These are phyloP conservation scores for Spinellus fusiger DNA, from an alignment of 192 early-diverging fungal species.

Conservation along the genomic window DNA sequence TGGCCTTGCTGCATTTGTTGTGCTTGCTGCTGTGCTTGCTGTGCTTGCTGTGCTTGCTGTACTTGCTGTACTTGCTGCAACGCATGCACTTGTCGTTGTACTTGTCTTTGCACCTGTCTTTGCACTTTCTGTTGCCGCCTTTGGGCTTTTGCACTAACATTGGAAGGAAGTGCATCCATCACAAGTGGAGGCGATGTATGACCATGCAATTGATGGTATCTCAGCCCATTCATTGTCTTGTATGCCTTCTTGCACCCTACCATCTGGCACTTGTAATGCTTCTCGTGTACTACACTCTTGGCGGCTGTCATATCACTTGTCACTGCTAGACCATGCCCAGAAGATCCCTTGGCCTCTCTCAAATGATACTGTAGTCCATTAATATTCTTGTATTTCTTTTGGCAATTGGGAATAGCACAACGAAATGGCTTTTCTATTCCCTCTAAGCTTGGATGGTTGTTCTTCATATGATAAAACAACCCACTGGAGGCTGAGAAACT, in stretches of 20 bases:
- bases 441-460: conserved; percentile 23
- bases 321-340: conserved; percentile 15
- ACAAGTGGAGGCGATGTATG: conserved; percentile 4
- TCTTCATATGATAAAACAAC: conserved; percentile 44
- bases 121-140: not conserved
- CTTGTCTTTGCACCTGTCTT: not conserved
- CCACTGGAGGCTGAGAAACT: conserved; percentile 32
- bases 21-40: conserved; percentile 15
- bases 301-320: conserved; percentile 4
- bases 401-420: conserved; percentile 61
- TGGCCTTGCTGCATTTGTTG: not conserved
- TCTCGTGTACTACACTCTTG: conserved; percentile 1
- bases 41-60: not conserved
- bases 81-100: not conserved
- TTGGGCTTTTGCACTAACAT: too few species aligned
- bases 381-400: conserved; percentile 75
- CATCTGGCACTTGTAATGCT: conserved; percentile 23
- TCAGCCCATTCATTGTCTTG: conserved; percentile 28
- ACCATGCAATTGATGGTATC: conserved; percentile 29
- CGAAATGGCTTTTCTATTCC: conserved; percentile 52
- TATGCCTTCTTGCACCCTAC: conserved; percentile 32
- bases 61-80: not conserved
- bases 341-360: conserved; percentile 48
- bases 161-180: not conserved
- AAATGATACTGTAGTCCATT: conserved; percentile 81